Evolutionary conservation across 2,329 filamentous ascomycete species (phyloP).

Genomic region (Metarhizium robertsii): DNA sequence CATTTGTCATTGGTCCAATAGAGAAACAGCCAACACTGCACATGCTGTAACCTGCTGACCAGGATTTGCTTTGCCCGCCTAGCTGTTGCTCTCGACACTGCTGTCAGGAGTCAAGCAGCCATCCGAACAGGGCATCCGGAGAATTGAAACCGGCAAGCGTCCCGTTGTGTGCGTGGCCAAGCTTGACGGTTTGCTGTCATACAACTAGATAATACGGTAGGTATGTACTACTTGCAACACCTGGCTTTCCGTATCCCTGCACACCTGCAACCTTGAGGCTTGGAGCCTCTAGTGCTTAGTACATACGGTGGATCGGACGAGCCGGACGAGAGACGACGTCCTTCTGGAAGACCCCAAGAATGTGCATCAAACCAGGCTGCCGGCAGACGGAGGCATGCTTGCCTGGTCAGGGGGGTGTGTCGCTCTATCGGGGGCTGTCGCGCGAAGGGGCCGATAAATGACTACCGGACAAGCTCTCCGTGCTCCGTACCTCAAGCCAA

Average conservation of each 20-base stretch:
- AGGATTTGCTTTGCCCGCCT: not conserved
- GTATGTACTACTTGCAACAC: too few species aligned
- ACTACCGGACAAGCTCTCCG: too few species aligned
- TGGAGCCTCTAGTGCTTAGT: too few species aligned
- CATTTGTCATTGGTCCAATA: not conserved
- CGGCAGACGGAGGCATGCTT: not conserved
- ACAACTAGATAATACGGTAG: not conserved
- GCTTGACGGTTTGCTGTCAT: not conserved
- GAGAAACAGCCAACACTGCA: not conserved
- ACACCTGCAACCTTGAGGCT: not conserved
- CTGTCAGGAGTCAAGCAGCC: not conserved
- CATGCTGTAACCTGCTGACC: not conserved
- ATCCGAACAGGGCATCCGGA: not conserved
- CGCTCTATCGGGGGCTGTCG: not conserved
- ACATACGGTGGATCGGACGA: too few species aligned
- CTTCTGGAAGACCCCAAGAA: slow-evolving; percentile 21
- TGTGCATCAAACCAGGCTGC: not conserved
- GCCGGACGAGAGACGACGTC: not conserved
- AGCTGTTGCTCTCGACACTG: not conserved
- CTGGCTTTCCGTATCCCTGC: not conserved
- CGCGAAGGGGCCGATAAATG: not conserved
- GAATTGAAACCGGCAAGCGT: not conserved
- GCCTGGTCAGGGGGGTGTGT: not conserved
- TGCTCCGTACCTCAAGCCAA: not conserved
- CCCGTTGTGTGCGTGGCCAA: not conserved